Evolutionary conservation across 1,139 yeast species (phyloP), one percentile per base, ranked within the genome.

Genomic region (Debaryomyces robertsiae): DNA sequence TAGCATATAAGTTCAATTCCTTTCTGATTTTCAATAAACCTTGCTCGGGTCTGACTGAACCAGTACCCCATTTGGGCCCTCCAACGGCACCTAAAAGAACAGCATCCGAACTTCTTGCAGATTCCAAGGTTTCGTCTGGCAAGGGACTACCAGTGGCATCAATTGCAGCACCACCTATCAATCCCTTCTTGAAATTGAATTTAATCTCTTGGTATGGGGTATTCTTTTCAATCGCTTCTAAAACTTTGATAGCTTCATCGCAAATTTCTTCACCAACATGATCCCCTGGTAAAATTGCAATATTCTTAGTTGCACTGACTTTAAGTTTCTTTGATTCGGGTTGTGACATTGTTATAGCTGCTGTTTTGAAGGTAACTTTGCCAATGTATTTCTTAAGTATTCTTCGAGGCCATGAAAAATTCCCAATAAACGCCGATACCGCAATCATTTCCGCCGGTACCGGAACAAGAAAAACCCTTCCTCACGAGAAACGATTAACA

Each of bases 51-150:
- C 98, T 83, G 38, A 93, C 97, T 11, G 77, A 58, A 23, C 93
- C 97, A 27, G 97, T 87, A 27, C 95, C 94, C 98, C 98, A 93
- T 68, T 93, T 93, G 46, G 98, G 98, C 22, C 98, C 98, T 49
- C 98, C 98, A 19, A 93, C 98, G 4, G 98, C 97, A 49, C 98
- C 98, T 44, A 93, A 75, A 48, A 93, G 72, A 14, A 93, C 96
- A 27, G 98, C 98, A 61, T 93, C 95, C 1, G 98, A 85, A 34
- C 69, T 68, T 66, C 87, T 90, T 36, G 98, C 81, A n/a, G 95
- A 89, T 38, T 73, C 86, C 39, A 93, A 75, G 2, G 97, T 77
- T 41, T 76, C 94, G 47, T 84, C 95, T n/a, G 97, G 89, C 50
- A 93, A 75, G 42, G 98, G 97, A 33, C 63, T 81, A 40, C 98